Evolutionary conservation across 1,284 basidiomycete species (phyloP), one percentile per base, ranked within the genome.

Genomic region (Austroboletus niveus): DNA sequence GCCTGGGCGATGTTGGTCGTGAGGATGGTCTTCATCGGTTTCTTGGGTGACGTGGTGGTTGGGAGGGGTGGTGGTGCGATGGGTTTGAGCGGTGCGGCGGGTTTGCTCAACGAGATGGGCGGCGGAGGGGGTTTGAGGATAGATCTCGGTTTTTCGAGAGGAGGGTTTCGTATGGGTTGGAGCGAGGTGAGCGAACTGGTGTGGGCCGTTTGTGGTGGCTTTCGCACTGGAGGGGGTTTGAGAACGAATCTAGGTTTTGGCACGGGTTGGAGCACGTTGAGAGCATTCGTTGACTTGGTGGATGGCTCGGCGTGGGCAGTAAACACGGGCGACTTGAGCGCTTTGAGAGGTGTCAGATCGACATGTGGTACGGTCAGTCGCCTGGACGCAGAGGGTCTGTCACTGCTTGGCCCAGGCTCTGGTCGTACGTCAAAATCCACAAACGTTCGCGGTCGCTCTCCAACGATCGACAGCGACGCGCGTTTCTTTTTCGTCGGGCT

Each of bases 1-100:
- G 74, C 68, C 12, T 68, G 66, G 0, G 77, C 77, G 8, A 80
- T 56, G 31, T 61, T 58, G 1, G 78, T 78, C 27, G 69, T 73
- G 0, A 72, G 69, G 34, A 81, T 73, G 5, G 77, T 71, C 55
- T 73, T 76, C 54, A 76, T 57, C 12, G 60, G 59, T 41, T 63
- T 67, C 49, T 46, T 52, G 4, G 57, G 57, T 2, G 67, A 61
- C 8, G 43, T 3, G 2, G 41, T 35, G 47, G 5, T 24, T 24
- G 54, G 60, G 29, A 57, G 31, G 15, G 54, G 58, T 10, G 65
- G 68, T 20, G 54, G 66, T 24, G 44, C 60, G 7, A 70, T 63
- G n/a, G 61, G 42, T 49, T 63, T 67, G 40, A 67, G 55, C 14
- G 34, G 55, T 4, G 42, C 41, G 10, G 55, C 36, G 1, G 45